phyloP scores from a whole-genome alignment of 371 early-diverging fungal species.

The Mucor saturninus region DNA sequence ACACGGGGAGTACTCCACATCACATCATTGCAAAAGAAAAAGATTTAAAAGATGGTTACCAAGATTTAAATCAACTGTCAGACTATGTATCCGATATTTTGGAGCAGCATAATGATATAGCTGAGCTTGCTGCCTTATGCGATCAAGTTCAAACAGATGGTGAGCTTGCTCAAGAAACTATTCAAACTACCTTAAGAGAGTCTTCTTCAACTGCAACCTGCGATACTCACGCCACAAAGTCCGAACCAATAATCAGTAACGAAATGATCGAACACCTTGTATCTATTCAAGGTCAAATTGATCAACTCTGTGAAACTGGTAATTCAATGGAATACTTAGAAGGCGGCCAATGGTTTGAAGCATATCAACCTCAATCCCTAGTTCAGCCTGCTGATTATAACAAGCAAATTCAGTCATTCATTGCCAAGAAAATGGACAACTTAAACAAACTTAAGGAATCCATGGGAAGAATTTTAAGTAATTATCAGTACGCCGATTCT shows the following conservation, averaged over 20 bases:
- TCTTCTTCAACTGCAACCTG: neutral
- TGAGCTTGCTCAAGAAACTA: constrained; percentile 28
- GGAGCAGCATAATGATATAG: constrained; percentile 27
- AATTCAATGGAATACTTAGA: constrained; percentile 4
- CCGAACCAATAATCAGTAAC: neutral
- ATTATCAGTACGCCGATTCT: constrained; percentile 23
- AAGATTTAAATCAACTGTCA: constrained; percentile 22
- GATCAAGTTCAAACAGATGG: constrained; percentile 26
- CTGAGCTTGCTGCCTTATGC: constrained; percentile 11
- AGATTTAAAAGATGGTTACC: constrained; percentile 12
- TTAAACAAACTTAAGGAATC: constrained; percentile 19
- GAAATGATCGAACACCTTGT: constrained; percentile 4
- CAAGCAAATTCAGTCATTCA: constrained; percentile 19
- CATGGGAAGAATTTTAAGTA: constrained; percentile 5
- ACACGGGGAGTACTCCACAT: constrained; percentile 1
- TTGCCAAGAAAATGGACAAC: constrained; percentile 17
- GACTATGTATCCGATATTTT: constrained; percentile 30
- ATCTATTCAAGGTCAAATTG: constrained; percentile 6
- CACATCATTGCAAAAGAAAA: constrained; percentile 17
- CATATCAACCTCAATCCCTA: constrained; percentile 16
- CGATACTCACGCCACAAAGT: neutral
- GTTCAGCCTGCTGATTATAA: constrained; percentile 24
- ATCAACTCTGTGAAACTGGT: neutral
- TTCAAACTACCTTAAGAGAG: constrained; percentile 25
- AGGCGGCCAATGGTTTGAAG: constrained; percentile 22